Conservation (phyloP, 805 yeast genomes). For the Kazachstania kunashirensis region DNA sequence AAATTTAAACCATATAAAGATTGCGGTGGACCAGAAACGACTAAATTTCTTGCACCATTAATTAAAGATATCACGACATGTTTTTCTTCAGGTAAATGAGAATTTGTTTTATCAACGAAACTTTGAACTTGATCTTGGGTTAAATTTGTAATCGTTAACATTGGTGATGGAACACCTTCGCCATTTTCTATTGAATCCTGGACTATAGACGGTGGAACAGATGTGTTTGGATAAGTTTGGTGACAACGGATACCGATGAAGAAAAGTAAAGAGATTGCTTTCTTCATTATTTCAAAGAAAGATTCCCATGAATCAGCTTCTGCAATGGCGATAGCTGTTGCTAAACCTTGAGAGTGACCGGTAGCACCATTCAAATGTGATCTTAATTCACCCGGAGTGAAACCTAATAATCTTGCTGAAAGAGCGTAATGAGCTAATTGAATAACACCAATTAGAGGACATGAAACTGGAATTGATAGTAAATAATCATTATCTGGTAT, state of each 20-base stretch:
- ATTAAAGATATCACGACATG: slow-evolving; percentile 84
- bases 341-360: slow-evolving; percentile 87
- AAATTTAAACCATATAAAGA: slow-evolving; percentile 92
- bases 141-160: slow-evolving; percentile 89
- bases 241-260: slow-evolving; percentile 90
- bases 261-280: slow-evolving; percentile 78
- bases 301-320: slow-evolving; percentile 77
- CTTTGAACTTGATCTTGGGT: slow-evolving; percentile 67
- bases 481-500: slow-evolving; percentile 87
- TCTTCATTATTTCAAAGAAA: slow-evolving; percentile 59
- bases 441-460: slow-evolving; percentile 94
- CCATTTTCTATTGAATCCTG: slow-evolving; percentile 88
- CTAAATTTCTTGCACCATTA: slow-evolving; percentile 93
- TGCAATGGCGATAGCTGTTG: slow-evolving; percentile 87
- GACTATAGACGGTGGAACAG: slow-evolving; percentile 85
- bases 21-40: slow-evolving; percentile 96
- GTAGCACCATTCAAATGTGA: slow-evolving; percentile 61
- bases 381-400: slow-evolving; percentile 83
- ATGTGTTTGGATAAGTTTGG: slow-evolving; percentile 83
- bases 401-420: slow-evolving; percentile 74
- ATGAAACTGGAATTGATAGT: slow-evolving; percentile 83
- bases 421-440: slow-evolving; percentile 90
- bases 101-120: slow-evolving; percentile 78
- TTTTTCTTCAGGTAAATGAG: slow-evolving; percentile 85
- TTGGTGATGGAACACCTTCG: slow-evolving; percentile 96